Percentiles rank a stretch among this genome's conserved stretches.
Evolutionary conservation across 208 protist genomes (phyloP).

Genomic region (Endotrypanum monterogeii): DNA sequence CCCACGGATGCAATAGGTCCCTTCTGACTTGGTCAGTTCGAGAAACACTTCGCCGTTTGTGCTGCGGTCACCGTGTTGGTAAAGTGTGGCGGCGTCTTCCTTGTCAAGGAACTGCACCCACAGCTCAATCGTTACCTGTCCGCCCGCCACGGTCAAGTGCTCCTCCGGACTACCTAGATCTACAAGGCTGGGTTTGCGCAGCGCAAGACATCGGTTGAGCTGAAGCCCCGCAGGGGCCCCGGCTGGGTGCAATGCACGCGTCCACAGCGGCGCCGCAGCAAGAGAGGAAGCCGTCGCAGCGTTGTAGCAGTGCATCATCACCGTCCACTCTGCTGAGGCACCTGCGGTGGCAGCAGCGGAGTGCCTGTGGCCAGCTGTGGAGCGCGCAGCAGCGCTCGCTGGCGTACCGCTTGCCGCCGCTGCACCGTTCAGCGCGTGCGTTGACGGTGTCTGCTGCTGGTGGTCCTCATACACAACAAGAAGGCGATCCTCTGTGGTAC

Average conservation of each 20-base stretch:
- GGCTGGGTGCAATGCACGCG: constrained; percentile 31
- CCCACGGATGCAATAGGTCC: constrained; percentile 76
- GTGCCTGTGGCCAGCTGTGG: not conserved
- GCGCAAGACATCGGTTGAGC: constrained; percentile 52
- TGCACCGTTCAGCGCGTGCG: constrained; percentile 24
- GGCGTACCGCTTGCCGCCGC: constrained; percentile 21
- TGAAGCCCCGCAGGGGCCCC: constrained; percentile 26
- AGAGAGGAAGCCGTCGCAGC: constrained; percentile 28
- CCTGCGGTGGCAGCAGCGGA: not conserved
- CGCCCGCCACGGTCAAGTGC: constrained; percentile 59
- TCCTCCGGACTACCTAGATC: constrained; percentile 76
- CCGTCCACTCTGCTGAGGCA: constrained; percentile 26
- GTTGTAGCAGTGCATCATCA: constrained; percentile 40
- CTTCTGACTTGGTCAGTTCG: constrained; percentile 78
- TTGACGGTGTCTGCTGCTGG: constrained; percentile 7
- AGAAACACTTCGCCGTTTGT: constrained; percentile 91
- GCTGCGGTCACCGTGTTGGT: constrained; percentile 88
- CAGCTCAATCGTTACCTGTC: constrained; percentile 87
- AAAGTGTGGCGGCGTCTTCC: constrained; percentile 78
- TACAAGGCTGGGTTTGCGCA: constrained; percentile 72
- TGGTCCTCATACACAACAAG: constrained; percentile 48
- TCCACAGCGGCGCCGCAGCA: constrained; percentile 33
- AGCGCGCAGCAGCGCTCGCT: constrained; percentile 13
- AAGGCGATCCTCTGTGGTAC: constrained; percentile 48
- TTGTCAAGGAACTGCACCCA: constrained; percentile 82